Conservation (phyloP, 2,329 filamentous ascomycete species). For the Trichoderma arundinaceum region DNA sequence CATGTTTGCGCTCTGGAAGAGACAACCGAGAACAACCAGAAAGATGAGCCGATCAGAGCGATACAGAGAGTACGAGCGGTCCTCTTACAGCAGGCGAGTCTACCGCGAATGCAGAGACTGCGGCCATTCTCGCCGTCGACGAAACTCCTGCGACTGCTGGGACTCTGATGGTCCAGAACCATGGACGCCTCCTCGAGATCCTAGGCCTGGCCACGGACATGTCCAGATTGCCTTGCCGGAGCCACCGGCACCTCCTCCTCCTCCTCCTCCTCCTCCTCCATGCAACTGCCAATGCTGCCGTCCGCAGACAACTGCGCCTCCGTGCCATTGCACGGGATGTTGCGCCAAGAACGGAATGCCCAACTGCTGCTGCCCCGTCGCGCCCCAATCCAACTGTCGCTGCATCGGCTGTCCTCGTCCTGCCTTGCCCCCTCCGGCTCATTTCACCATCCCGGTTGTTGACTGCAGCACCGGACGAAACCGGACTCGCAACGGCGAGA, state of each 20-base stretch:
- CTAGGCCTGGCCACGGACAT: neutral
- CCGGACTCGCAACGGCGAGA: constrained; percentile 33
- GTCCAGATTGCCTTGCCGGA: neutral
- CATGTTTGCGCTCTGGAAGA: constrained; percentile 14
- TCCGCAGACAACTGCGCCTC: neutral
- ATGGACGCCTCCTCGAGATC: neutral
- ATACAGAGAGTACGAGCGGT: constrained; percentile 6
- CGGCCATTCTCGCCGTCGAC: neutral
- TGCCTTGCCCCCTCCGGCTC: neutral
- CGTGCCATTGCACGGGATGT: neutral
- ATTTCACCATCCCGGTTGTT: constrained; percentile 35
- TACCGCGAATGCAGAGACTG: neutral
- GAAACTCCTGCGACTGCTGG: neutral
- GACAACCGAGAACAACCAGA: neutral
- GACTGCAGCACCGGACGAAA: constrained; percentile 35
- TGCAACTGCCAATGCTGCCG: neutral
- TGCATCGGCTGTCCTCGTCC: neutral
- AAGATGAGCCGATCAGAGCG: constrained; percentile 6
- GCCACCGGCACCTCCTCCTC: neutral
- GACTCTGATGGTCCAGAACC: neutral
- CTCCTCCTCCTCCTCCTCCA: neutral
- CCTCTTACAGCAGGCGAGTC: neutral
- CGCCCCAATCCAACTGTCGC: neutral
- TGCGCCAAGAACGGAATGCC: neutral
- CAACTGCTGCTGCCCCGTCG: neutral